phyloP scores from a whole-genome alignment of 2,329 filamentous ascomycete species.

The Neurospora sp. region DNA sequence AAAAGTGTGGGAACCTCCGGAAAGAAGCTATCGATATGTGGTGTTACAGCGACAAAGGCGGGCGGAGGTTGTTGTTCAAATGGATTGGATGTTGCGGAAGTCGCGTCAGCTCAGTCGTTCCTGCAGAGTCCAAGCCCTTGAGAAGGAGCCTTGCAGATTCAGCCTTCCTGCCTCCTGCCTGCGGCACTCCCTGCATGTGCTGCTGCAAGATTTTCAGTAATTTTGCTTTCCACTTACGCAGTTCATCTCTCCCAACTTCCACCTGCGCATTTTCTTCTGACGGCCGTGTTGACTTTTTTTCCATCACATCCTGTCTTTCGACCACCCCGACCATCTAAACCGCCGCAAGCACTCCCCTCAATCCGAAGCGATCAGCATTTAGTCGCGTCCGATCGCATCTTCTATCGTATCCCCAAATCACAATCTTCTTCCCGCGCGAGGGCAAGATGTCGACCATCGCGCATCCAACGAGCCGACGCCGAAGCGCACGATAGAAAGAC shows the following conservation, averaged over 20 bases:
- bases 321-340: background rate
- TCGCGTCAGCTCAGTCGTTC: background rate
- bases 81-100: background rate
- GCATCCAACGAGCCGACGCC: background rate
- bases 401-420: background rate
- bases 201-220: background rate
- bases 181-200: background rate
- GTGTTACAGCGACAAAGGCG: background rate
- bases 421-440: background rate
- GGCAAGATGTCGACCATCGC: background rate
- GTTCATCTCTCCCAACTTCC: background rate
- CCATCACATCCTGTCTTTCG: background rate
- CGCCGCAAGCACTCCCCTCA: background rate
- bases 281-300: background rate
- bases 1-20: no score
- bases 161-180: background rate
- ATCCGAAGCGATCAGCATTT: no score
- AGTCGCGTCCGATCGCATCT: background rate
- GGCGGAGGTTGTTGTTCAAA: background rate
- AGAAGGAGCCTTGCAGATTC: background rate
- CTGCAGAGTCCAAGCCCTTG: background rate
- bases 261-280: background rate
- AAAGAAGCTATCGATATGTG: no score
- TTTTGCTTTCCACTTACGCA: background rate
- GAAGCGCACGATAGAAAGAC: background rate